These are phyloP conservation scores for Candida maltosa DNA, from an alignment of 805 yeast genomes.

Conservation along the genomic window DNA sequence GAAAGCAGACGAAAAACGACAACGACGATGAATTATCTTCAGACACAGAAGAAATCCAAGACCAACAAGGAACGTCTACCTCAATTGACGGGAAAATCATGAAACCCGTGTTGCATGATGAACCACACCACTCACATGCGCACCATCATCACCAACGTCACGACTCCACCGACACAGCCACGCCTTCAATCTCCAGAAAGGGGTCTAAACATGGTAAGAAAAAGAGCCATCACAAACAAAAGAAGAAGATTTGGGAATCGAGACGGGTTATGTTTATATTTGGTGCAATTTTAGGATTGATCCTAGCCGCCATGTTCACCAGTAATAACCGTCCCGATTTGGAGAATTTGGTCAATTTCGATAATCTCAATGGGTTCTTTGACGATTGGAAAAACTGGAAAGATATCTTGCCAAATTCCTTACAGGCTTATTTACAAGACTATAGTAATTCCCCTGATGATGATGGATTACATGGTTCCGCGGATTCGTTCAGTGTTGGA, in stretches of 20 bases:
- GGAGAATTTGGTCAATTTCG: constrained; percentile 47
- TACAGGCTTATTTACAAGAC: constrained; percentile 59
- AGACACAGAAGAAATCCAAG: too few relatives aligned
- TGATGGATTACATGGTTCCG: constrained; percentile 45
- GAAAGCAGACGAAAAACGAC: background rate
- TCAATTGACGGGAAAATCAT: background rate
- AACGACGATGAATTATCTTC: too few relatives aligned
- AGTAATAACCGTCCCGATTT: constrained; percentile 43
- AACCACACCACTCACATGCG: constrained; percentile 3
- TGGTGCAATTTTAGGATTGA: constrained; percentile 72
- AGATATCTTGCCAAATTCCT: constrained; percentile 63
- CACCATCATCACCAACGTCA: constrained; percentile 2
- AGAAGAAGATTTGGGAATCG: constrained; percentile 40
- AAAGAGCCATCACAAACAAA: constrained; percentile 5
- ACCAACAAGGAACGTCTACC: background rate
- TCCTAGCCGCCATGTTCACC: constrained; percentile 57
- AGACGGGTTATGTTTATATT: constrained; percentile 59
- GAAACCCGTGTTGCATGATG: constrained; percentile 2
- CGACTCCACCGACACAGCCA: background rate
- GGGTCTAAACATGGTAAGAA: background rate
- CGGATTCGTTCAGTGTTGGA: constrained; percentile 90
- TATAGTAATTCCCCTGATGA: constrained; percentile 37
- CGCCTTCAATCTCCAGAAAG: background rate
- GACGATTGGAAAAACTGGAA: constrained; percentile 69
- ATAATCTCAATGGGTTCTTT: constrained; percentile 25